A percentile compares a stretch with the other conserved stretches of the same genome.
Conservation (phyloP, 345 rosid genomes). For the Gossypium bickii region DNA sequence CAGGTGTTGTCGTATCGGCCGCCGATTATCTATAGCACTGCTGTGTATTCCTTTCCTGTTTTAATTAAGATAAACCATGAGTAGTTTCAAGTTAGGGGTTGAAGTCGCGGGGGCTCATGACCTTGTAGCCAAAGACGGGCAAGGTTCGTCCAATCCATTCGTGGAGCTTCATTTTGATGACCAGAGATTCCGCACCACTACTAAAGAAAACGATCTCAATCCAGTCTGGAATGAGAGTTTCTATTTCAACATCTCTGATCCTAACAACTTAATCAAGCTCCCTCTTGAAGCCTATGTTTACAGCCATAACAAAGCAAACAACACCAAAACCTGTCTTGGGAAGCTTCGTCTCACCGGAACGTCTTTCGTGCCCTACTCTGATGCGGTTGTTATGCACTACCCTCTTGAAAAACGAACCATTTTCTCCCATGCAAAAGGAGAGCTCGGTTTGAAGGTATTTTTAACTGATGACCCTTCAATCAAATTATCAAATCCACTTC, state of each 20-base stretch:
- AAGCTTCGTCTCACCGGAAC: slow-evolving; percentile 68
- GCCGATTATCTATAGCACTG: not conserved
- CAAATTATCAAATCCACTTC: slow-evolving; percentile 45
- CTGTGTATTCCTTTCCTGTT: not conserved
- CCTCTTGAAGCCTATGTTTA: slow-evolving; percentile 63
- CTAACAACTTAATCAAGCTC: slow-evolving; percentile 47
- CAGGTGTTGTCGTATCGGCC: slow-evolving; percentile 24
- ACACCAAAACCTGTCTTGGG: slow-evolving; percentile 55
- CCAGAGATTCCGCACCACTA: slow-evolving; percentile 62
- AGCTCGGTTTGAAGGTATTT: slow-evolving; percentile 72
- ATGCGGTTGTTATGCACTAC: slow-evolving; percentile 68
- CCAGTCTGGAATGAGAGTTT: slow-evolving; percentile 87
- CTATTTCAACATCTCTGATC: slow-evolving; percentile 75
- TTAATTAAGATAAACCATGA: slow-evolving; percentile 34
- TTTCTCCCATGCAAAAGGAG: slow-evolving; percentile 63
- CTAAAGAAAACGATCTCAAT: slow-evolving; percentile 56
- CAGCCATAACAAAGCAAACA: slow-evolving; percentile 34
- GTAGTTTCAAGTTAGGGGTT: slow-evolving; percentile 73
- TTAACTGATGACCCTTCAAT: slow-evolving; percentile 56
- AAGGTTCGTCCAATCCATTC: slow-evolving; percentile 49
- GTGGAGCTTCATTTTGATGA: slow-evolving; percentile 84
- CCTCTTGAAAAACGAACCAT: slow-evolving; percentile 67
- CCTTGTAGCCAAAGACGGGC: slow-evolving; percentile 57
- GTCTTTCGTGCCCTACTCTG: slow-evolving; percentile 66
- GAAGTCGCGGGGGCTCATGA: slow-evolving; percentile 76